Percentiles rank a stretch among this genome's conserved stretches.
These are phyloP conservation scores for Melanopsichium pennsylvanicum DNA, from an alignment of 1,284 basidiomycete species.

Conservation along the genomic window DNA sequence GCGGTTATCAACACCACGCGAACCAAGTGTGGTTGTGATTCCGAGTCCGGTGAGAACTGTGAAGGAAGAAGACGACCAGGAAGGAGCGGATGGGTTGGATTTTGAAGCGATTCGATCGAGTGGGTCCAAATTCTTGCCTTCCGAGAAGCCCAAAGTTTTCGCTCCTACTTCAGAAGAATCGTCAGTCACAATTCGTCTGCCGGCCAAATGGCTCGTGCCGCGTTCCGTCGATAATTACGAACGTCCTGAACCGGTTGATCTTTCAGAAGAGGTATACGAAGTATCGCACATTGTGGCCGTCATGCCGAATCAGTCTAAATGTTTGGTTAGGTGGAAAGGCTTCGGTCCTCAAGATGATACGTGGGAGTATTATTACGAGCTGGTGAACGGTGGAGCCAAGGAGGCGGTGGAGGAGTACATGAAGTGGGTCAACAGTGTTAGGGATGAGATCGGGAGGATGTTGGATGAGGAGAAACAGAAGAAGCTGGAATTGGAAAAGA, in stretches of 20 bases:
- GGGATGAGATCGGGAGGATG: constrained; percentile 26
- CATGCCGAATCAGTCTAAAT: constrained; percentile 63
- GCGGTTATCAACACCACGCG: neutral
- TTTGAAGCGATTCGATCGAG: constrained; percentile 25
- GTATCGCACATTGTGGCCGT: constrained; percentile 40
- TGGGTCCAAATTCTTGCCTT: constrained; percentile 14
- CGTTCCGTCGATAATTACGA: constrained; percentile 22
- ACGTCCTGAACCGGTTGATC: constrained; percentile 22
- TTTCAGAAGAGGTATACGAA: constrained; percentile 31
- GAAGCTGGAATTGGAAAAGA: constrained; percentile 9
- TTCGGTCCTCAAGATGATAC: constrained; percentile 72
- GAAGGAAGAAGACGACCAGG: constrained; percentile 30
- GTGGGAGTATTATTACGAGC: constrained; percentile 71
- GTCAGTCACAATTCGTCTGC: constrained; percentile 63
- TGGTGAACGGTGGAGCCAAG: constrained; percentile 69
- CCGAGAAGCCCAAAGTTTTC: constrained; percentile 23
- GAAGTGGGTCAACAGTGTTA: constrained; percentile 24
- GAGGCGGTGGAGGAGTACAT: constrained; percentile 65
- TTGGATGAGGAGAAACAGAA: constrained; percentile 26
- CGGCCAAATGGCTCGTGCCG: constrained; percentile 35
- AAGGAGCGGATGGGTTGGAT: constrained; percentile 25
- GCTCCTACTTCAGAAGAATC: constrained; percentile 48
- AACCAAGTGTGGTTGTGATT: neutral
- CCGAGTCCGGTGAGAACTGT: neutral
- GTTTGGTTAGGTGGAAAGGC: constrained; percentile 73